Base-by-base conservation (phyloP, 768 basidiomycete genomes). In the Lentinula sp. region DNA sequence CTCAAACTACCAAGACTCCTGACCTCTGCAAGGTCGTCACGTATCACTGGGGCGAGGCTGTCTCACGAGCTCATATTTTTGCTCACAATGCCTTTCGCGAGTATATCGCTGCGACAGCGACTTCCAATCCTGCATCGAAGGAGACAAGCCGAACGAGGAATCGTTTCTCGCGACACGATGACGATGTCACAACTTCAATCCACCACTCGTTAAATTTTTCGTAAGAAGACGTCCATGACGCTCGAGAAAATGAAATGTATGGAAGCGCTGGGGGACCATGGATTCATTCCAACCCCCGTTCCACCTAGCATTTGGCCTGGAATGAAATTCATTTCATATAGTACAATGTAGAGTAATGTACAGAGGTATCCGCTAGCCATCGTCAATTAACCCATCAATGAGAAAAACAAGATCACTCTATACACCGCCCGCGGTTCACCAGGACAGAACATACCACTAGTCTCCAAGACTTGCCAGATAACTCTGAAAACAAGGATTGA, bases 391-490 rank as follows among this genome's bases (percentile, higher is more conserved):
- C 42, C 42, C 42, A 43, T 43, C 16, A 16, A 43, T 43, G 42
- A 43, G n/a, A 43, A 16, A 43, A 16, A 15, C 2, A n/a, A 16
- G n/a, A 16, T 16, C 42, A 16, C 42, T 43, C 42, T 43, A 43
- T 6, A 43, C 9, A 48, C 18, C 46, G n/a, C 46, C 46, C 3
- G 21, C 18, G 46, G 18, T 48, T 23, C 2, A 23, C 37, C 37
- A 7, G 37, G 37, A 18, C 45, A 21, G 46, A 18, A 7, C 18
- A 48, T 48, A 23, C 11, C 5, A 5, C 31, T 10, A 56, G 23
- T 56, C 55, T 15, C 55, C 55, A 10, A 56, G 55, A 43, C 55
- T 56, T 5, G 55, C 55, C 13, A 56, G 32, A 40, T 56, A 56
- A 32, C 55, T 56, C 55, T 56, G 31, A 42, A 43, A 15, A 37